Evolutionary conservation across 345 rosid species (phyloP).

Genomic region (Microcos paniculata): DNA sequence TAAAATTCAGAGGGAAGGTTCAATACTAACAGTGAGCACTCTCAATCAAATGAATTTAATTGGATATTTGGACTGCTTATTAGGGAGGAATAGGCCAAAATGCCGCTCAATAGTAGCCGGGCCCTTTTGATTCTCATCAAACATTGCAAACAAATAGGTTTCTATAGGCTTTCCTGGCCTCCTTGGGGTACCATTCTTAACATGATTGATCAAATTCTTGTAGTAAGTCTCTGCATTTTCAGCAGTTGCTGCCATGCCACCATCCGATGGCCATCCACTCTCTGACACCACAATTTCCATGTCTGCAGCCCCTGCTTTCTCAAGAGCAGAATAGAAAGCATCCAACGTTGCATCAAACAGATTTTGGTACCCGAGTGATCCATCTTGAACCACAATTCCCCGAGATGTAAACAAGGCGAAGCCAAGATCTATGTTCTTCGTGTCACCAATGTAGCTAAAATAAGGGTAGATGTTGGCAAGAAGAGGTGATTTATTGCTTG

Average conservation of each 20-base stretch:
- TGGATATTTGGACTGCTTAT: slow-evolving; percentile 27
- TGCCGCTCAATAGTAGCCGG: slow-evolving; percentile 25
- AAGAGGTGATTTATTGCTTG: slow-evolving; percentile 26
- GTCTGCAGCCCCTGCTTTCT: slow-evolving; percentile 6
- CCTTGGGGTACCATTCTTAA: slow-evolving; percentile 33
- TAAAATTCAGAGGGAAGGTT: too few relatives aligned
- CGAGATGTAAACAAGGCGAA: slow-evolving; percentile 18
- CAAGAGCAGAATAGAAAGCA: slow-evolving; percentile 23
- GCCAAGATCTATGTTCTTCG: not conserved
- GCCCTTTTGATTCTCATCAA: slow-evolving; percentile 31
- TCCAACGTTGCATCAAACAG: slow-evolving; percentile 29
- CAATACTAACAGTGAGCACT: not conserved
- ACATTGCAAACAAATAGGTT: slow-evolving; percentile 11
- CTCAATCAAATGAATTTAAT: slow-evolving; percentile 5
- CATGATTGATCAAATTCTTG: slow-evolving; percentile 23
- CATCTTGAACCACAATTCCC: slow-evolving; percentile 18
- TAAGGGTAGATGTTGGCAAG: slow-evolving; percentile 31
- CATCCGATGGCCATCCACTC: slow-evolving; percentile 29
- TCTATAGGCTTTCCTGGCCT: slow-evolving; percentile 20
- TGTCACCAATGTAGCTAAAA: slow-evolving; percentile 11
- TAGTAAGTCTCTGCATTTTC: slow-evolving; percentile 24
- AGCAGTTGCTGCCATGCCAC: slow-evolving; percentile 8
- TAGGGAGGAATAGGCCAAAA: slow-evolving; percentile 35
- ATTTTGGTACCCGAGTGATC: slow-evolving; percentile 9
- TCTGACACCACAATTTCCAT: slow-evolving; percentile 24